These are phyloP conservation scores for Globisporangium barbulae DNA, from an alignment of 352 stramenopile genomes.

Conservation along the genomic window DNA sequence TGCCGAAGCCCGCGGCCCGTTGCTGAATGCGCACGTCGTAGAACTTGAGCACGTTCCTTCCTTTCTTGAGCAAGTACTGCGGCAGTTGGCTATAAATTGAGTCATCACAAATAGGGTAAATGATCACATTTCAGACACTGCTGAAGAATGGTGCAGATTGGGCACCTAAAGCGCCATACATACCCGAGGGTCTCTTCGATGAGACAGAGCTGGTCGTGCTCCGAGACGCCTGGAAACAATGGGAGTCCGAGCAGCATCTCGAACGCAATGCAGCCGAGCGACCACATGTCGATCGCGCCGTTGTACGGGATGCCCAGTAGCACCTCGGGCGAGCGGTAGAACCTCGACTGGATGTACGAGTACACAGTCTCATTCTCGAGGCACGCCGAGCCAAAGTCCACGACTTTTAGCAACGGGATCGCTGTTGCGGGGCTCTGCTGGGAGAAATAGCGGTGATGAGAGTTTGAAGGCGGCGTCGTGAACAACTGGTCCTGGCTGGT, in stretches of 20 bases:
- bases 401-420: slow-evolving; percentile 81
- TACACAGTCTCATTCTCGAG: slow-evolving; percentile 87
- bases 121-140: background rate
- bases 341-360: slow-evolving; percentile 95
- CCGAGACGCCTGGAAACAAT: slow-evolving; percentile 91
- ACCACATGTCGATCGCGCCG: slow-evolving; percentile 57
- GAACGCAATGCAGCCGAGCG: slow-evolving; percentile 58
- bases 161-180: background rate
- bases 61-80: slow-evolving; percentile 28
- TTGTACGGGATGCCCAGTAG: slow-evolving; percentile 56
- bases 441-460: background rate
- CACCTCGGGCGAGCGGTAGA: slow-evolving; percentile 88
- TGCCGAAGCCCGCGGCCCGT: background rate
- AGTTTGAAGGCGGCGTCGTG: background rate
- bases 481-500: slow-evolving; percentile 81
- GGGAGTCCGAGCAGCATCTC: slow-evolving; percentile 95
- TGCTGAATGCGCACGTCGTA: slow-evolving; percentile 29
- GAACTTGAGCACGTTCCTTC: slow-evolving; percentile 41
- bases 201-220: slow-evolving; percentile 94
- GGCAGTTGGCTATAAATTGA: slow-evolving; percentile 20
- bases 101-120: background rate
- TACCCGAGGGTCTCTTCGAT: slow-evolving; percentile 86
- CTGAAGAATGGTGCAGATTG: background rate
- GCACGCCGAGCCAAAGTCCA: slow-evolving; percentile 94
- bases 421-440: background rate